Percentiles rank a stretch among this genome's conserved stretches.
Conservation (phyloP, 441 rosid genomes). For the Bruguiera hainesii region DNA sequence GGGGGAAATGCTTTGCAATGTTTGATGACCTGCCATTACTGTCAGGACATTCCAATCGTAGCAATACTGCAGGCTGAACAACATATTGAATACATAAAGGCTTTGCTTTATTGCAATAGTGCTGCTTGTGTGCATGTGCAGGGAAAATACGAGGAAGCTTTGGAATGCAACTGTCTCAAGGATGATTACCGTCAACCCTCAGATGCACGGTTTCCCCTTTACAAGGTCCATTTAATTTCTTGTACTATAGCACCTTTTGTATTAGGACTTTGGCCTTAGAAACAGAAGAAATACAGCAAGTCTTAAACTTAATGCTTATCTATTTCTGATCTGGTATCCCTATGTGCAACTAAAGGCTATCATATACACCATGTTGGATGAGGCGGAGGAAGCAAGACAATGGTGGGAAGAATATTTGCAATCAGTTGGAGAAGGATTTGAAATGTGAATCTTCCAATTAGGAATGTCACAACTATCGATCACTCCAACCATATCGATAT, state of each 20-base stretch:
- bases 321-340: too few species aligned
- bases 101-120: not conserved
- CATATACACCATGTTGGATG: conserved; percentile 22
- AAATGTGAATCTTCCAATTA: too few species aligned
- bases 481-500: too few species aligned
- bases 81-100: not conserved
- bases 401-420: conserved; percentile 19
- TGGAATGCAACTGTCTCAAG: conserved; percentile 31
- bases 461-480: too few species aligned
- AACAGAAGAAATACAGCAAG: not conserved
- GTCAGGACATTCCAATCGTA: too few species aligned
- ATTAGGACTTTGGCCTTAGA: not conserved
- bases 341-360: conserved; percentile 17
- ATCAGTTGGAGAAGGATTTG: conserved; percentile 14
- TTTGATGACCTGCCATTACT: too few species aligned
- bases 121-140: conserved; percentile 14
- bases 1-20: too few species aligned
- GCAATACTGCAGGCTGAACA: too few species aligned
- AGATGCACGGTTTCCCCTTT: conserved; percentile 35
- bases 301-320: not conserved
- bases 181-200: conserved; percentile 13
- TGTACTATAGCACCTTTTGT: not conserved
- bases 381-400: conserved; percentile 1
- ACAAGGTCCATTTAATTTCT: conserved; percentile 13
- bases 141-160: conserved; percentile 53